Base-by-base conservation (phyloP, 176 grass and related monocot genomes). In the Paspalum notatum region DNA sequence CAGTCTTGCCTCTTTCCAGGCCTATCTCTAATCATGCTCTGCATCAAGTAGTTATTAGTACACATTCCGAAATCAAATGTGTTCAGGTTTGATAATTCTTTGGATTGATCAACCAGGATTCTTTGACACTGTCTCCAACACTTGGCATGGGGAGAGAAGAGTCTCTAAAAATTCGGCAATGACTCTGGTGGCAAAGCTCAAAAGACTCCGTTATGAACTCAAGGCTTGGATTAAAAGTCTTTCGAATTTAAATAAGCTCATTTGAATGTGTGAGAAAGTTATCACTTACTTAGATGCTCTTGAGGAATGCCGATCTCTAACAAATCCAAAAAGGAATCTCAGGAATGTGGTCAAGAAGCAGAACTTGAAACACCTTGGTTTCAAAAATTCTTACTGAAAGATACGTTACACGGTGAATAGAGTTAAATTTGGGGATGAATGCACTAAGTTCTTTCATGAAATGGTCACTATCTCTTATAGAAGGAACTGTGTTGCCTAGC, bases 71-170 rank as follows among this genome's bases (percentile, higher is more conserved):
- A 6, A 7, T 25, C 26, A 0, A 62, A 15, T 6, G 6, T 62
- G 14, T 62, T 62, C 4, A 5, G 26, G 0, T 62, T 62, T 37
- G 59, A 62, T 3, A 62, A 62, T 1, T 62, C n/a, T 15, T 1
- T 62, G 25, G 59, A 1, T 27, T 0, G 26, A 27, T 0, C 4
- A 37, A 0, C 0, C 5, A 3, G 5, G 6, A 0, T 62, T 62
- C 2, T 0, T 1, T 9, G 2, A 2, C 9, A 56, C 7, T 0
- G 53, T 56, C 0, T 0, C 9, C 0, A 5, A 18, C 0, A 21
- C 53, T 7, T 56, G 53, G 53, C 1, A 32, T 32, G 32, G 32
- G 3, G 32, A 32, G 32, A 32, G 20, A 8, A 3, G 7, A 9
- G 20, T 0, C 17, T 5, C 0, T 1, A 18, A 5, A 0, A 52